Conservation (phyloP, 2,329 filamentous ascomycete species). For the Cytospora paraplurivora region DNA sequence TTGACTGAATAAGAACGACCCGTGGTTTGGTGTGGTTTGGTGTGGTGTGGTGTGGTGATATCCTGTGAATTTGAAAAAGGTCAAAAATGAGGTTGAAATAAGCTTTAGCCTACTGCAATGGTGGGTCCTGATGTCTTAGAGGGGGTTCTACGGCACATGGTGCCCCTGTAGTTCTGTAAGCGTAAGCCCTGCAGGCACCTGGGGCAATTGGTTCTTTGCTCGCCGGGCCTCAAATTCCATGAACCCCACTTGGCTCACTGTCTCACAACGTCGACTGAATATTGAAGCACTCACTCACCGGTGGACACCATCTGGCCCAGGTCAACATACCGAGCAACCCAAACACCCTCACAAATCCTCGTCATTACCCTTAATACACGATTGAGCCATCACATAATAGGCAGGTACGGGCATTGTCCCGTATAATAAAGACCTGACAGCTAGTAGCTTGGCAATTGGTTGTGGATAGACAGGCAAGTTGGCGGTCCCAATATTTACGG, state of each 20-base stretch:
- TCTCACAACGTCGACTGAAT: neutral
- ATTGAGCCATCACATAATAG: too few relatives aligned
- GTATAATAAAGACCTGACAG: too few relatives aligned
- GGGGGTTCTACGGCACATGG: neutral
- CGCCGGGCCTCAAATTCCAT: neutral
- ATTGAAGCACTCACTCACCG: neutral
- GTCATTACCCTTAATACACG: neutral
- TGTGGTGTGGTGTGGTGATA: neutral
- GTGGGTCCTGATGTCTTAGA: neutral
- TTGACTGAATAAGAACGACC: neutral
- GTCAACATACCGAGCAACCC: neutral
- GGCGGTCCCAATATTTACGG: too few relatives aligned
- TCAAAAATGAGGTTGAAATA: slow-evolving; percentile 1
- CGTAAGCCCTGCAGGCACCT: neutral
- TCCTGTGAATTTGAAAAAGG: neutral
- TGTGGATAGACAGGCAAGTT: neutral
- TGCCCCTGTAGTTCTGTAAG: neutral
- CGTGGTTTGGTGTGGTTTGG: neutral
- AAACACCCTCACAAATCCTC: neutral
- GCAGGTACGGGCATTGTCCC: too few relatives aligned
- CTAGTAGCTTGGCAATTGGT: too few relatives aligned
- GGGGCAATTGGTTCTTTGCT: neutral
- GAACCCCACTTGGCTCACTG: neutral
- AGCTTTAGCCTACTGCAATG: slow-evolving; percentile 5
- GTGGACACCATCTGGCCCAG: neutral